These are phyloP conservation scores for Mycena pura DNA, from an alignment of 768 basidiomycete genomes.

Conservation along the genomic window DNA sequence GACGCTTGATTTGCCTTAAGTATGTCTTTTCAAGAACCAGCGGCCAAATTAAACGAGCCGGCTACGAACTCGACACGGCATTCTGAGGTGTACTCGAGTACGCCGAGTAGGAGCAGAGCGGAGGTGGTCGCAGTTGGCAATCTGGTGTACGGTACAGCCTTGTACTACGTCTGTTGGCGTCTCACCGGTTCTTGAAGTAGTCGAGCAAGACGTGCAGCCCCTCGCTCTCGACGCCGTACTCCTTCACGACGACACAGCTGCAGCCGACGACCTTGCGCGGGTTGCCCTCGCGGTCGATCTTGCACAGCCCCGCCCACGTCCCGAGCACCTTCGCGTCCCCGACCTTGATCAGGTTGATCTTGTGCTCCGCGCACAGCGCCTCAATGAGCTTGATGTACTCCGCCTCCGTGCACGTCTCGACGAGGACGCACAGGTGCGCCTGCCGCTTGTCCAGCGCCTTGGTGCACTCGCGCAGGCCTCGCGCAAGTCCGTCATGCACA, in stretches of 20 bases:
- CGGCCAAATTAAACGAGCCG: no score
- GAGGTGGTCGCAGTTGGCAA: no score
- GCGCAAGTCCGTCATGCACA: constrained; percentile 97
- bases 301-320: constrained; percentile 98
- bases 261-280: constrained; percentile 94
- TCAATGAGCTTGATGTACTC: constrained; percentile 99
- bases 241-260: constrained; percentile 96
- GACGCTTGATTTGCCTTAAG: no score
- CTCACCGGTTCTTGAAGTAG: constrained; percentile 99
- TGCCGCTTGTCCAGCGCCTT: constrained; percentile 99
- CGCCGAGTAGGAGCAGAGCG: no score
- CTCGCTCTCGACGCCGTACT: constrained; percentile 94
- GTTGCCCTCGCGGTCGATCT: constrained; percentile 99
- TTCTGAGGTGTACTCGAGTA: no score
- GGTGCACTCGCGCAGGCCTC: constrained; percentile 96
- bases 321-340: constrained; percentile 98
- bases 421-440: constrained; percentile 97
- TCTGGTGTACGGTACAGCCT: no score
- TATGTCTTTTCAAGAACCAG: no score
- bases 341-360: constrained; percentile 99
- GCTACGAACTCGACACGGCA: no score
- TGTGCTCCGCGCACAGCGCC: constrained; percentile 98
- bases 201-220: constrained; percentile 93
- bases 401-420: constrained; percentile 98
- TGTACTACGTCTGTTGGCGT: no score